These are phyloP conservation scores for Fusarium concolor DNA, from an alignment of 2,329 filamentous ascomycete species.

Conservation along the genomic window DNA sequence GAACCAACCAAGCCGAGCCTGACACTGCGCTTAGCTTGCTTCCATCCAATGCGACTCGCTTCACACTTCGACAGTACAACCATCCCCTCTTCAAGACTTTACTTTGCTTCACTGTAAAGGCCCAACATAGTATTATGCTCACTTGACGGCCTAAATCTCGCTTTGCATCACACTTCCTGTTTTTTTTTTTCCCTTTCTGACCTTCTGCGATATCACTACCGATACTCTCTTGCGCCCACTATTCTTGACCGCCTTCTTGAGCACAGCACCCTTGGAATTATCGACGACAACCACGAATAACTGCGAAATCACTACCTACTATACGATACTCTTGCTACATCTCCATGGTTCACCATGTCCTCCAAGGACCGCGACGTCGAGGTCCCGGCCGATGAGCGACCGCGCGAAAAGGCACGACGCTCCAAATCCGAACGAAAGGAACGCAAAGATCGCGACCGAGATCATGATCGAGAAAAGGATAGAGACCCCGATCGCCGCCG, in stretches of 20 bases:
- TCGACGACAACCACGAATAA: constrained; percentile 21
- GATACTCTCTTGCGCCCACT: constrained; percentile 16
- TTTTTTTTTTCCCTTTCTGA: background rate
- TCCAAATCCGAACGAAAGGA: constrained; percentile 56
- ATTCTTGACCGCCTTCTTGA: constrained; percentile 34
- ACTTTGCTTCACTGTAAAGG: constrained; percentile 19
- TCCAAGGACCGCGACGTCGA: constrained; percentile 58
- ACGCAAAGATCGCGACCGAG: constrained; percentile 51
- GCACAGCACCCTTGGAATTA: constrained; percentile 19
- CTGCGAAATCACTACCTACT: constrained; percentile 3
- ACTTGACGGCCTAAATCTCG: constrained; percentile 16
- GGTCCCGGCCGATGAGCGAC: constrained; percentile 51
- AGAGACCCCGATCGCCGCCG: constrained; percentile 51
- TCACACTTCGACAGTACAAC: constrained; percentile 35
- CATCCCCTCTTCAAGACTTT: constrained; percentile 37
- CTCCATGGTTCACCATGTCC: constrained; percentile 54
- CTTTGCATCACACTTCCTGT: constrained; percentile 1
- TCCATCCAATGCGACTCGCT: constrained; percentile 25
- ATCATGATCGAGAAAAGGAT: constrained; percentile 50
- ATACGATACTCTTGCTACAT: constrained; percentile 15
- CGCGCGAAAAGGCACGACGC: constrained; percentile 55
- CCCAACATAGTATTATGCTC: constrained; percentile 16
- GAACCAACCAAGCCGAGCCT: constrained; percentile 35
- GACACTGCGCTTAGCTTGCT: constrained; percentile 34
- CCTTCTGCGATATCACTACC: constrained; percentile 5